A percentile compares a stretch with the other conserved stretches of the same genome.
Evolutionary conservation across 345 rosid genomes (phyloP).

Genomic region (Raphanus sativus): DNA sequence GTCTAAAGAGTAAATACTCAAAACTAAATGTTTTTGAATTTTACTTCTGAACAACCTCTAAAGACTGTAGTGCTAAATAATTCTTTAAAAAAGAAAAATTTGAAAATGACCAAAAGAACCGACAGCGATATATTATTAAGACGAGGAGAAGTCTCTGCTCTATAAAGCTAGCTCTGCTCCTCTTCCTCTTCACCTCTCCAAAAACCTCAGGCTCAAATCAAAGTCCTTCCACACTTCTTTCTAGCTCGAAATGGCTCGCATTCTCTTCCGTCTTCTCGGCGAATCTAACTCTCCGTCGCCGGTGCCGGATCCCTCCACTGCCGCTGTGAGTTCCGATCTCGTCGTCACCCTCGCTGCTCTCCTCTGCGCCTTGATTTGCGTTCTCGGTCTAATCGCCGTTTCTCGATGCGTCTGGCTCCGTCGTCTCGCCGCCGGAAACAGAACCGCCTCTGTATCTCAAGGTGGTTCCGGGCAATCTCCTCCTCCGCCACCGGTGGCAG

Average conservation of each 20-base stretch:
- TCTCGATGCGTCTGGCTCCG: constrained; percentile 95
- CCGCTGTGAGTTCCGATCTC: constrained; percentile 68
- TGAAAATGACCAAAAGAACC: background rate
- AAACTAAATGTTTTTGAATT: no score
- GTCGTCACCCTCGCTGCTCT: constrained; percentile 86
- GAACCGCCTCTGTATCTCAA: constrained; percentile 22
- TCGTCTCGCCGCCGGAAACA: constrained; percentile 52
- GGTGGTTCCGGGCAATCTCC: constrained; percentile 14
- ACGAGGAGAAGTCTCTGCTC: constrained; percentile 10
- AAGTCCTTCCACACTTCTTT: background rate
- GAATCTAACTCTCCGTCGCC: constrained; percentile 25
- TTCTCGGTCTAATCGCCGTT: constrained; percentile 77
- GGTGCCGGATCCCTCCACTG: constrained; percentile 34
- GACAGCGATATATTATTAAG: background rate
- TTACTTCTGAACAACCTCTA: no score
- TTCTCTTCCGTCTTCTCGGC: constrained; percentile 38
- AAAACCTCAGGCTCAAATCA: constrained; percentile 22
- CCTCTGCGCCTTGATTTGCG: constrained; percentile 84
- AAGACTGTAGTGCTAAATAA: no score
- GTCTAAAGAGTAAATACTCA: no score
- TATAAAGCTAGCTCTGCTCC: constrained; percentile 19
- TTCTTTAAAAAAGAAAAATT: background rate
- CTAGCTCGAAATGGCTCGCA: background rate
- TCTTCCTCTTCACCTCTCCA: background rate
- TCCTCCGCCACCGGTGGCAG: constrained; percentile 36